Base-by-base conservation (phyloP, 202 grass and related monocot species). In the Alloteropsis angusta region DNA sequence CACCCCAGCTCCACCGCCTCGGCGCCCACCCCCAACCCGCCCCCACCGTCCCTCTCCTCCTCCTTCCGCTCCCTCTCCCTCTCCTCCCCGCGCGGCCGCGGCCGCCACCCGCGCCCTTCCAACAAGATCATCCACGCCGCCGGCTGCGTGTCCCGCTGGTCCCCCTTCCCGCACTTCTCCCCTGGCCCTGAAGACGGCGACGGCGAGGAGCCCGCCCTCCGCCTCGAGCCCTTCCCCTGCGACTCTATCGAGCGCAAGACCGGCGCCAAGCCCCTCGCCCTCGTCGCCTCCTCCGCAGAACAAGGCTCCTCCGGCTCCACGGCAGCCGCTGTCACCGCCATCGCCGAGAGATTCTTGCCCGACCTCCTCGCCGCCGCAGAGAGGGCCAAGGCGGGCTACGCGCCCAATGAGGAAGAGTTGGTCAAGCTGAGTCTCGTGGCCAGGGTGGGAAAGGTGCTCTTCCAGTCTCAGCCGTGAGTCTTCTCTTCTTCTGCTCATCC, bases 371-470 rank as follows among this genome's bases (percentile, higher is more conserved):
- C 67, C n/a, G 50, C 87, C 3, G 66, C 54, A 7, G 26, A 25
- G 74, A 88, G 83, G 45, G 74, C 56, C 64, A 80, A 46, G 62
- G 58, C 39, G 23, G 44, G 57, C 30, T 81, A 77, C 36, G 32
- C 8, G 38, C 19, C 45, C 3, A 62, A 22, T 7, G 80, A 68
- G 68, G 43, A n/a, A 22, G 78, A 58, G 43, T 64, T 82, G n/a
- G 53, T 71, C 32, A 94, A 94, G 68, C 74, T 89, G 21, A 52
- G 37, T 36, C 72, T 92, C 22, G 81, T 85, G 16, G 83, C 89
- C 56, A 81, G 67, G 69, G 66, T 92, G n/a, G 95, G 95, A 8
- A 94, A 90, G 73, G 64, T 94, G 25, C 82, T 92, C 42, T 97
- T 94, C 71, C 37, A 74, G 18, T 89, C 86, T 50, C 67, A 74